Conservation (phyloP, 352 stramenopile genomes). For the Pythium aristosporum region DNA sequence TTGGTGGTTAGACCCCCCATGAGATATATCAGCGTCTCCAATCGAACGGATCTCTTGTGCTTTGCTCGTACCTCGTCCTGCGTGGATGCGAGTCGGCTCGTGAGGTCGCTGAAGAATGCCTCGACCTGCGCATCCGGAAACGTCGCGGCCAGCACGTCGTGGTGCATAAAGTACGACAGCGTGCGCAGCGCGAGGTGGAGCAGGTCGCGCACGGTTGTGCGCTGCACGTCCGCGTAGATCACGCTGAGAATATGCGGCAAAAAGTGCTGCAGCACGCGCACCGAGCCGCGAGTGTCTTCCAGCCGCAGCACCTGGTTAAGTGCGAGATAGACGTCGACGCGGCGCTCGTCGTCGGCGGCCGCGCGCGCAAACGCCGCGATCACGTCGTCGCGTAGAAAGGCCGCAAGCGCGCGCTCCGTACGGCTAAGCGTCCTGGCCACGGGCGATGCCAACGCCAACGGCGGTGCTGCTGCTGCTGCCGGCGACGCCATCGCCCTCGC, state of each 20-base stretch:
- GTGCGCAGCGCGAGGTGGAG: slow-evolving; percentile 48
- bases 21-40: background rate
- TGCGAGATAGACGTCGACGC: slow-evolving; percentile 52
- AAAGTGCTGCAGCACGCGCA: slow-evolving; percentile 38
- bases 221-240: slow-evolving; percentile 49
- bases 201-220: slow-evolving; percentile 36
- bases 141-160: slow-evolving; percentile 33
- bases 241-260: slow-evolving; percentile 39
- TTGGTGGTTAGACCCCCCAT: background rate
- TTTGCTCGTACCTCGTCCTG: slow-evolving; percentile 38
- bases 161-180: slow-evolving; percentile 73
- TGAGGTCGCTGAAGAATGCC: slow-evolving; percentile 47
- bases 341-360: slow-evolving; percentile 32
- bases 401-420: slow-evolving; percentile 27
- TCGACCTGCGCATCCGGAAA: slow-evolving; percentile 44
- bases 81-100: slow-evolving; percentile 51
- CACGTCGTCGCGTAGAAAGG: slow-evolving; percentile 34
- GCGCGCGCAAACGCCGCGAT: slow-evolving; percentile 34
- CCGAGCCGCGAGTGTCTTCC: slow-evolving; percentile 50
- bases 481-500: background rate
- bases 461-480: background rate
- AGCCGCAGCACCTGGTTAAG: slow-evolving; percentile 56
- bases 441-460: background rate
- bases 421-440: slow-evolving; percentile 3
- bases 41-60: too few relatives aligned